Percentiles rank a stretch among this genome's conserved stretches.
These are phyloP conservation scores for Didymella segeticola DNA, from an alignment of 2,329 filamentous ascomycete species.

Conservation along the genomic window DNA sequence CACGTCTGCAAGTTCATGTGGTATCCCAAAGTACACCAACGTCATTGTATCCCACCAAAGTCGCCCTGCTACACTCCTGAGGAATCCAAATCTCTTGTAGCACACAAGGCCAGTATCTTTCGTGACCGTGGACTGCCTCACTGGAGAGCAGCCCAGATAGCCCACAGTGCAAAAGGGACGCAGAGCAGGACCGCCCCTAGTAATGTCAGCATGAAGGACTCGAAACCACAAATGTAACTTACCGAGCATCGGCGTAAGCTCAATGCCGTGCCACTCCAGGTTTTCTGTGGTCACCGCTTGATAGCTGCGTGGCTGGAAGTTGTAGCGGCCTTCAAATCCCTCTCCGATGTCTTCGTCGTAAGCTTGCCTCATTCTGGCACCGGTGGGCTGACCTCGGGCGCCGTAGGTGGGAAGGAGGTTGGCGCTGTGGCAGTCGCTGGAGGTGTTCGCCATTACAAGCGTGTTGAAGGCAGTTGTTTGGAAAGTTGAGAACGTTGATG, in stretches of 20 bases:
- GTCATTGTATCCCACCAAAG: too few relatives aligned
- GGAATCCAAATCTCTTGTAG: not conserved
- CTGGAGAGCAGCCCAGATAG: not conserved
- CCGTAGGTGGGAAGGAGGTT: not conserved
- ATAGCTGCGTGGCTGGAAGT: not conserved
- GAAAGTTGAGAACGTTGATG: not conserved
- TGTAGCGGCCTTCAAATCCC: not conserved
- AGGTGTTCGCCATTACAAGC: not conserved
- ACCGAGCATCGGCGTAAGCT: slow-evolving; percentile 3
- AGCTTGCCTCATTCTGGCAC: not conserved
- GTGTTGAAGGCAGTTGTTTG: too few relatives aligned
- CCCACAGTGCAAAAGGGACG: not conserved
- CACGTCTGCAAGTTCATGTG: too few relatives aligned
- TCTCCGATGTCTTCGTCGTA: not conserved
- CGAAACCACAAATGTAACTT: not conserved
- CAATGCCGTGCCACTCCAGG: not conserved
- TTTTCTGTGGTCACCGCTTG: not conserved
- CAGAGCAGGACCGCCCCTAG: not conserved
- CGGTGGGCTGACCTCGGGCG: not conserved
- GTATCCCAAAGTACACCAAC: too few relatives aligned
- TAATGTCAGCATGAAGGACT: not conserved
- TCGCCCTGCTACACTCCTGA: not conserved
- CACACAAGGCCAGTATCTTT: not conserved
- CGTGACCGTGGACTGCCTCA: not conserved
- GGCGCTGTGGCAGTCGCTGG: not conserved